Evolutionary conservation across 2,329 filamentous ascomycete species (phyloP).

Genomic region (Lachnellula subtilissima): DNA sequence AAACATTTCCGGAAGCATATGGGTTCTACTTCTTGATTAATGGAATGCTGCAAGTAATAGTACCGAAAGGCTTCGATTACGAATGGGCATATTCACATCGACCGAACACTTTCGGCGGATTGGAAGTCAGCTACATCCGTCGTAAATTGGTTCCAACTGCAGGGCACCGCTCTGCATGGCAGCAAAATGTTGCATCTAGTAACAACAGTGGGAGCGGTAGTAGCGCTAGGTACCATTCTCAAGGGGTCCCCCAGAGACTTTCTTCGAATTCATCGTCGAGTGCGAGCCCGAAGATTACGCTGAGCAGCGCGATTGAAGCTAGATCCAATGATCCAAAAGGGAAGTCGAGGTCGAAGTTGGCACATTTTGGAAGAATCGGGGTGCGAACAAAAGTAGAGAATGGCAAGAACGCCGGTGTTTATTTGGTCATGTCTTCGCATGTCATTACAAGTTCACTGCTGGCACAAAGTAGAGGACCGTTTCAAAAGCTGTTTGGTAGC

Average conservation of each 20-base stretch:
- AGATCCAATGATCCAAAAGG: background rate
- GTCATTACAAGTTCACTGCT: slow-evolving; percentile 2
- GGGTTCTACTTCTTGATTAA: slow-evolving; percentile 2
- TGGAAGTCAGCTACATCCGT: slow-evolving; percentile 3
- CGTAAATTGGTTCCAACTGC: background rate
- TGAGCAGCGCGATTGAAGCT: background rate
- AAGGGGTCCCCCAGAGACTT: background rate
- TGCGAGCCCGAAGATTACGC: background rate
- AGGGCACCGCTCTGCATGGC: background rate
- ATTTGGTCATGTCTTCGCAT: slow-evolving; percentile 2
- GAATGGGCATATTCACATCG: slow-evolving; percentile 2
- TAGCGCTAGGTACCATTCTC: background rate
- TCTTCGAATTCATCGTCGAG: background rate
- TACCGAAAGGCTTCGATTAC: slow-evolving; percentile 2
- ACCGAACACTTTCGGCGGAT: slow-evolving; percentile 1
- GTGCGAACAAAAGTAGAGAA: background rate
- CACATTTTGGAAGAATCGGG: background rate
- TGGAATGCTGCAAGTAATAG: slow-evolving; percentile 1
- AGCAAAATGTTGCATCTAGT: background rate
- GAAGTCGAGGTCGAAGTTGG: background rate
- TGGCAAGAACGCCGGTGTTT: background rate
- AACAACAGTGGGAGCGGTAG: background rate
- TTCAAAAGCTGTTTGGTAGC: background rate
- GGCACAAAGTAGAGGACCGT: background rate
- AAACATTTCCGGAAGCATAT: background rate